Conservation (phyloP, 129 eudicot genomes). For the Calendula officinalis region DNA sequence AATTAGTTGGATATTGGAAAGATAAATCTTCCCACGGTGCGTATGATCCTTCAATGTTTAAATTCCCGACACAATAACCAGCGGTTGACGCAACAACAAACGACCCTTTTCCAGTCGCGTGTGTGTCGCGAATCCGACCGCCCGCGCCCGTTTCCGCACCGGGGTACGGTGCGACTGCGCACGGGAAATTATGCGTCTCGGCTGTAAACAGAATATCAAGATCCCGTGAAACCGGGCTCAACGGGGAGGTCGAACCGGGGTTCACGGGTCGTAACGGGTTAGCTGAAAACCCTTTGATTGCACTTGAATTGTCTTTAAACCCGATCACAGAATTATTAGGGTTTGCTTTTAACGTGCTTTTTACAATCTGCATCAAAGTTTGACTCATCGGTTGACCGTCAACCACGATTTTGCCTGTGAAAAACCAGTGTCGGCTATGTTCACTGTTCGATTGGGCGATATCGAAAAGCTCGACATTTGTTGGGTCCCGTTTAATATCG, state of each 20-base stretch:
- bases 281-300: constrained; percentile 78
- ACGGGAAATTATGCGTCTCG: constrained; percentile 94
- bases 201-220: constrained; percentile 91
- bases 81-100: constrained; percentile 69
- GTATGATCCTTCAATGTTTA: constrained; percentile 36
- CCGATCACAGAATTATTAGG: constrained; percentile 95
- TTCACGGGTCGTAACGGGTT: constrained; percentile 63
- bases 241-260: constrained; percentile 74
- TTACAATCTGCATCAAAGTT: constrained; percentile 85
- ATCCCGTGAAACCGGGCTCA: constrained; percentile 43
- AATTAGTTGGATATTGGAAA: constrained; percentile 34
- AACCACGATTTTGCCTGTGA: constrained; percentile 74
- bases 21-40: constrained; percentile 45
- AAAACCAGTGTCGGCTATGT: constrained; percentile 97
- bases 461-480: constrained; percentile 91
- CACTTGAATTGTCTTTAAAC: constrained; percentile 93
- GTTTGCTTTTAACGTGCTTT: constrained; percentile 73
- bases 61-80: constrained; percentile 44
- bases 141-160: constrained; percentile 99
- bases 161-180: constrained; percentile 98
- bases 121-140: constrained; percentile 86
- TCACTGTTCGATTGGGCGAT: constrained; percentile 96
- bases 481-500: constrained; percentile 80
- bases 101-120: constrained; percentile 92
- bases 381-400: constrained; percentile 69